Base-by-base conservation (phyloP, 2,329 filamentous ascomycete genomes). In the Colletotrichum tanaceti region DNA sequence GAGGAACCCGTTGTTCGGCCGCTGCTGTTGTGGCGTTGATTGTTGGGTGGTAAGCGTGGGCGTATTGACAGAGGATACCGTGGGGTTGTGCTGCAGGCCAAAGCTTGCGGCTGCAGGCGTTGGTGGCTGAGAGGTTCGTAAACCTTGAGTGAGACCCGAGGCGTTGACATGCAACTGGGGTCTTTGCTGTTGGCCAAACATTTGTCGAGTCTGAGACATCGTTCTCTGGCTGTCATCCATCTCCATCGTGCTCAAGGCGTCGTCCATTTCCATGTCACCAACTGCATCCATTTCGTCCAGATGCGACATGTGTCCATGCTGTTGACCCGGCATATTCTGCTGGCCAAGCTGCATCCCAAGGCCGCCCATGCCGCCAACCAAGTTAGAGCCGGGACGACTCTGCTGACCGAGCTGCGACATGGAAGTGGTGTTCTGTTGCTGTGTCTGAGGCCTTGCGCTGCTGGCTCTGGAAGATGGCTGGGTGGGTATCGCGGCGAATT, bases 261-360 rank as follows among this genome's bases (percentile, higher is more conserved):
- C 94, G 75, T 98, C 95, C 91, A 98, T 92, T 75, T 98, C 95
- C 95, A 98, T 98, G 75, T 97, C 93, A 60, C 93, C 94, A 38
- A 97, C 88, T 20, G 93, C 89, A 75, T 97, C 94, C 84, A 97
- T 89, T 70, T 97, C 91, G 68, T 91, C 83, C 65, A 86, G 80
- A 63, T 82, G 80, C 65, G 83, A 75, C 72, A 84, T 80, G 58
- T 82, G 80, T 49, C 80, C 75, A 70, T 82, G 80, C 68, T 81
- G 80, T 10, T 77, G 77, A 35, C 73, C 76, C 18, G 63, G 20
- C 63, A 70, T 68, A 39, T 59, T 50, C 62, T 77, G 77, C 58
- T 80, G 79, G 16, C 79, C 79, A 46, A 79, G 68, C 61, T 73
- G 72, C 38, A 71, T 64, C 6, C 68, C 70, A 22, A 71, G 53